Evolutionary conservation across 192 early-diverging fungal genomes (phyloP).

Genomic region (Entomortierella parvispora): DNA sequence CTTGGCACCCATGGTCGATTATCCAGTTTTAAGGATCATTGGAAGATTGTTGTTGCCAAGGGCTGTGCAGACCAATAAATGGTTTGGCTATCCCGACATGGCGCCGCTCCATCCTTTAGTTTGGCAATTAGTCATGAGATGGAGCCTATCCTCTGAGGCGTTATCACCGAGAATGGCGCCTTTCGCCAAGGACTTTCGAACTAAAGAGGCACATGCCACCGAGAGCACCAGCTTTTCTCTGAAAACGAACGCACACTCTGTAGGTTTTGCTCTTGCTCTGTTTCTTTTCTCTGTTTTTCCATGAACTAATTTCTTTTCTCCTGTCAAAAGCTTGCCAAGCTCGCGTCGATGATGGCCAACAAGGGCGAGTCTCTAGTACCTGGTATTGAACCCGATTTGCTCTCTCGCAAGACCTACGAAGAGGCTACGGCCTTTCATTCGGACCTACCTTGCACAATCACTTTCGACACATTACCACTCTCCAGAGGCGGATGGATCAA

Average conservation of each 20-base stretch:
- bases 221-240: conserved; percentile 51
- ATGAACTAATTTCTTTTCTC: neutral
- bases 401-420: conserved; percentile 28
- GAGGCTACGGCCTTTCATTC: conserved; percentile 29
- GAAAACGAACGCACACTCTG: conserved; percentile 50
- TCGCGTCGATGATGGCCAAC: conserved; percentile 73
- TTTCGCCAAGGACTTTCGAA: conserved; percentile 23
- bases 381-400: conserved; percentile 39
- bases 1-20: conserved; percentile 59
- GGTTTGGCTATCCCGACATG: conserved; percentile 41
- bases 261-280: conserved; percentile 5
- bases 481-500: conserved; percentile 27
- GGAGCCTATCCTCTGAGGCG: conserved; percentile 35
- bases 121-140: conserved; percentile 30
- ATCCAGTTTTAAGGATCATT: conserved; percentile 56
- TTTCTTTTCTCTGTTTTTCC: neutral
- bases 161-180: conserved; percentile 29
- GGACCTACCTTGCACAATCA: conserved; percentile 18
- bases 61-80: conserved; percentile 9
- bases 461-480: conserved; percentile 21
- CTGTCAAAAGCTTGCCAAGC: conserved; percentile 58
- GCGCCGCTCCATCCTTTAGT: conserved; percentile 37
- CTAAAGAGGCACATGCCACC: conserved; percentile 37
- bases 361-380: conserved; percentile 48
- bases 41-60: conserved; percentile 60